phyloP scores from a whole-genome alignment of 306 rosid species.

The Sicyos edulis region DNA sequence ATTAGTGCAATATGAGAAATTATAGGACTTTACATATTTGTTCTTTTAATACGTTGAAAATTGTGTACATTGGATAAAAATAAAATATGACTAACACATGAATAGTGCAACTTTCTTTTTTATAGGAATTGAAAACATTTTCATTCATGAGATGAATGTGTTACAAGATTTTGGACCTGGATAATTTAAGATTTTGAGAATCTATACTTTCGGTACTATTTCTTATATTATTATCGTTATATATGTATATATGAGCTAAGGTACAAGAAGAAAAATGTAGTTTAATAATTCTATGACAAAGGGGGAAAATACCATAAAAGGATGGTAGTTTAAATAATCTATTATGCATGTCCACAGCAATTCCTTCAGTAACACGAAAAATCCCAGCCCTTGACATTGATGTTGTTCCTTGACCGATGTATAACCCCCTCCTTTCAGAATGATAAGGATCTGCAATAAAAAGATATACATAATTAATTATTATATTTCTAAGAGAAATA shows the following conservation, averaged over 20 bases:
- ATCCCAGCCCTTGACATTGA: slow-evolving; percentile 86
- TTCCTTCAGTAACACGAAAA: slow-evolving; percentile 62
- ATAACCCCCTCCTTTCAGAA: slow-evolving; percentile 61
- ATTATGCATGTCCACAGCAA: slow-evolving; percentile 74
- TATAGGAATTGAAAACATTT: no score
- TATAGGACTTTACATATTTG: background rate
- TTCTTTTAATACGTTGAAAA: background rate
- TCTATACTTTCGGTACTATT: background rate
- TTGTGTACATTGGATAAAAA: background rate
- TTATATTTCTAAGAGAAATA: background rate
- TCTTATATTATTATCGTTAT: background rate
- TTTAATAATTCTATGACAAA: slow-evolving; percentile 47
- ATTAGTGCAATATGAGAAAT: background rate
- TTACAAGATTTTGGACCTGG: no score
- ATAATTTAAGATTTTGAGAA: background rate
- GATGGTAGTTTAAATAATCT: slow-evolving; percentile 81
- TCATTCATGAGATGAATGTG: background rate
- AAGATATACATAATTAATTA: slow-evolving; percentile 3
- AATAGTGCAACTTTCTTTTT: background rate
- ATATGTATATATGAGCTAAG: background rate
- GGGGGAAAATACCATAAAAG: slow-evolving; percentile 58
- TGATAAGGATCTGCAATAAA: slow-evolving; percentile 60
- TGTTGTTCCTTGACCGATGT: slow-evolving; percentile 81
- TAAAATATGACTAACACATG: background rate
- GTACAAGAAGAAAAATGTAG: slow-evolving; percentile 39